These are phyloP conservation scores for Populus deltoides DNA, from an alignment of 345 rosid species.

Conservation along the genomic window DNA sequence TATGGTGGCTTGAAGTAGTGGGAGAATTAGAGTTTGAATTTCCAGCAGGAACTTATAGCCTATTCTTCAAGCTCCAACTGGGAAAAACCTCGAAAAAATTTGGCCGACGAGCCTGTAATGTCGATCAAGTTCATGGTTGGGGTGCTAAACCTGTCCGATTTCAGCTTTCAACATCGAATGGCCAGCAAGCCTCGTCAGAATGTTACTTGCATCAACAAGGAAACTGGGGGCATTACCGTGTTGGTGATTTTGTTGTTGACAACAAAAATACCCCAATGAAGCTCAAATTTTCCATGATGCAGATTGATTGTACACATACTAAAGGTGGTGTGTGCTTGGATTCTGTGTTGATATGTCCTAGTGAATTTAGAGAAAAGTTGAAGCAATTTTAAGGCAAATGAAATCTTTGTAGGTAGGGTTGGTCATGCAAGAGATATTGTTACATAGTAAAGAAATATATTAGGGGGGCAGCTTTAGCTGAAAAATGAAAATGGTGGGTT, in stretches of 20 bases:
- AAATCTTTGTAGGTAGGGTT: background rate
- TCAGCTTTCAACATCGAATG: slow-evolving; percentile 29
- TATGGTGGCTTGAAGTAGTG: slow-evolving; percentile 37
- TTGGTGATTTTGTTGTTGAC: slow-evolving; percentile 30
- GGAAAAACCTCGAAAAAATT: slow-evolving; percentile 28
- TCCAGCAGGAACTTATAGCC: slow-evolving; percentile 31
- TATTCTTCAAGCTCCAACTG: slow-evolving; percentile 37
- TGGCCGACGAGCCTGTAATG: slow-evolving; percentile 23
- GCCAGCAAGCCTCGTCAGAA: slow-evolving; percentile 29
- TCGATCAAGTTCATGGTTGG: slow-evolving; percentile 43
- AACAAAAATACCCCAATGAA: background rate
- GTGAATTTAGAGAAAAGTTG: slow-evolving; percentile 8
- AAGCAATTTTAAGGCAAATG: background rate
- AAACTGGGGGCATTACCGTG: slow-evolving; percentile 32
- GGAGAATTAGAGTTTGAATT: slow-evolving; percentile 39
- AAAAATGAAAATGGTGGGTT: background rate
- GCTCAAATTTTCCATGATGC: slow-evolving; percentile 39
- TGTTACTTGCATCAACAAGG: slow-evolving; percentile 22
- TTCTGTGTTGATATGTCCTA: slow-evolving; percentile 26
- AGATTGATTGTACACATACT: slow-evolving; percentile 43
- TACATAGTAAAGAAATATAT: background rate
- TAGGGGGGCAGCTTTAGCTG: background rate
- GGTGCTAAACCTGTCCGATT: slow-evolving; percentile 36
- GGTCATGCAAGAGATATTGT: background rate
- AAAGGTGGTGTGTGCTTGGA: slow-evolving; percentile 41